Evolutionary conservation across 2,329 filamentous ascomycete species (phyloP).

Genomic region (Cordyceps javanica): DNA sequence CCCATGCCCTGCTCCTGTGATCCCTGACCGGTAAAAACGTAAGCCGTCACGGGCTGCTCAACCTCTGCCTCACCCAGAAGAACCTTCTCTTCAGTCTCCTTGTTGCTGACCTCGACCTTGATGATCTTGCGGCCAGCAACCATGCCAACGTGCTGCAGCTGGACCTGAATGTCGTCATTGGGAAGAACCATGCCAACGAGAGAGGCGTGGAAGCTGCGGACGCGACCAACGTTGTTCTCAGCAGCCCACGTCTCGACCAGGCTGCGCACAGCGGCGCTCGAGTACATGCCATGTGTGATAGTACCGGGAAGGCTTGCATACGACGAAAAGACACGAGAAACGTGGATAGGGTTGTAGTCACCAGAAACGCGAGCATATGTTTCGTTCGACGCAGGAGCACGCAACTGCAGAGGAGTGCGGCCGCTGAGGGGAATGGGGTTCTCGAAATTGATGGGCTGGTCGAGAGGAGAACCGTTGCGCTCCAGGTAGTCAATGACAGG

Average conservation of each 20-base stretch:
- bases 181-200: conserved; percentile 98
- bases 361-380: conserved; percentile 96
- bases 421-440: conserved; percentile 94
- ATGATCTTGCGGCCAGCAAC: conserved; percentile 98
- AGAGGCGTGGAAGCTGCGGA: conserved; percentile 93
- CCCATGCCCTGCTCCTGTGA: conserved; percentile 99
- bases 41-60: conserved; percentile 92
- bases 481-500: conserved; percentile 94
- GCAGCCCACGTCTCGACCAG: conserved; percentile 98
- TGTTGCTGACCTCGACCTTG: conserved; percentile 94
- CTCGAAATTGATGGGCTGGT: conserved; percentile 95
- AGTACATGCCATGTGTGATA: conserved; percentile 99
- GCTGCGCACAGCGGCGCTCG: conserved; percentile 90
- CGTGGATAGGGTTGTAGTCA: conserved; percentile 98
- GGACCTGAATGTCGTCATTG: conserved; percentile 91
- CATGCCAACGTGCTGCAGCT: conserved; percentile 95
- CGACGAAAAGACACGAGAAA: conserved; percentile 90
- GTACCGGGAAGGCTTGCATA: conserved; percentile 95
- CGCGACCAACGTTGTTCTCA: conserved; percentile 95
- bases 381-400: conserved; percentile 93
- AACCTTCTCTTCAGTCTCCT: conserved; percentile 94
- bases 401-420: conserved; percentile 80
- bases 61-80: conserved; percentile 93
- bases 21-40: conserved; percentile 97
- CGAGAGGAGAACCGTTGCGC: conserved; percentile 83